Base-by-base conservation (phyloP, 257 asterid genomes). In the Capsicum baccatum region DNA sequence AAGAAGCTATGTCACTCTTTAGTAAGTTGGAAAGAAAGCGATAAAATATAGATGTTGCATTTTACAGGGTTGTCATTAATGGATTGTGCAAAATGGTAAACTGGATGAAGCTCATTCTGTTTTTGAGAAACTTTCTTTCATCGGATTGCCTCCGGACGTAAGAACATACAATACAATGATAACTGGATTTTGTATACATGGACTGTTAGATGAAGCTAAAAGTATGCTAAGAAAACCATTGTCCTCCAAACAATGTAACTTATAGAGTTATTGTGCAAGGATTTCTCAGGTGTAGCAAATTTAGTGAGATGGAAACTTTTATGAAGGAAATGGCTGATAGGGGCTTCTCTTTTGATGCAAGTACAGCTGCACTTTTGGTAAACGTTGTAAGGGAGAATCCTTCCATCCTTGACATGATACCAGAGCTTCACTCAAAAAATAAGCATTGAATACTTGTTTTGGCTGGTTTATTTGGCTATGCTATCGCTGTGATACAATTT, bases 281-380 rank as follows among this genome's bases (percentile, higher is more conserved):
- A 35, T 67, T 0, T 67, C 76, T 67, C 0, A 67, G 76, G 21
- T 67, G 52, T 6, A 67, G 3, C 21, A 67, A 37, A 37, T 12
- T 67, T 67, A 67, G 19, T 35, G 21, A 14, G 3, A 84, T 73
- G 9, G 1, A 57, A 68, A 3, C 12, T 0, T 63, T n/a, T 35
- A 19, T 87, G 60, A 83, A 85, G 35, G 83, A 85, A 83, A 83
- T 87, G 86, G 76, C 0, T 8, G 8, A 64, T 8, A 83, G 58
- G 12, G 82, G 80, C 0, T 88, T 85, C 37, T 11, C 56, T 0
- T 14, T 47, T 33, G 33, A 87, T 54, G 58, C 54, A 68, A 15
- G 8, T 37, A 39, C 78, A 15, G 2, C 54, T 8, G 54, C 0
- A 4, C 2, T 68, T 15, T 8, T 68, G 71, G 33, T 16, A 1